A percentile compares a stretch with the other conserved stretches of the same genome.
Evolutionary conservation across 768 basidiomycete genomes (phyloP).

Genomic region (Daedaleopsis sinensis): DNA sequence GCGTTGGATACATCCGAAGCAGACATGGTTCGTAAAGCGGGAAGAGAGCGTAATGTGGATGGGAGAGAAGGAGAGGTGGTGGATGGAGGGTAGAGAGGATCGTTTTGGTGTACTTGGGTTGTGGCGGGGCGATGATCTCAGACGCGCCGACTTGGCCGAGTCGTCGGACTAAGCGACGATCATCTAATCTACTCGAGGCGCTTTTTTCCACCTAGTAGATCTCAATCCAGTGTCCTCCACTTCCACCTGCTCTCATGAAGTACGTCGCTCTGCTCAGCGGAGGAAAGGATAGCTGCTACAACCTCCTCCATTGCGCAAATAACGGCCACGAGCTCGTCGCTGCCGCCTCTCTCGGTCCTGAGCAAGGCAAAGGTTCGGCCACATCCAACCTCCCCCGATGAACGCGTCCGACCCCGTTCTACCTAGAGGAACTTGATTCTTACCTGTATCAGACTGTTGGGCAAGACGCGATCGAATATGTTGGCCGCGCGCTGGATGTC

Average conservation of each 20-base stretch:
- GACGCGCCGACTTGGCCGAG: slow-evolving; percentile 21
- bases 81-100: slow-evolving; percentile 7
- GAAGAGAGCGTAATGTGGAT: background rate
- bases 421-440: slow-evolving; percentile 95
- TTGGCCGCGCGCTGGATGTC: slow-evolving; percentile 83
- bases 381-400: slow-evolving; percentile 20
- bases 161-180: slow-evolving; percentile 17
- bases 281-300: slow-evolving; percentile 98
- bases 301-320: slow-evolving; percentile 82
- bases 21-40: slow-evolving; percentile 36
- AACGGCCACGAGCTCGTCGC: slow-evolving; percentile 90
- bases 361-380: slow-evolving; percentile 75
- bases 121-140: slow-evolving; percentile 8
- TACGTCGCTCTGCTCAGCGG: slow-evolving; percentile 94
- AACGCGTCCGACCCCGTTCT: slow-evolving; percentile 19
- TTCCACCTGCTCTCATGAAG: slow-evolving; percentile 61
- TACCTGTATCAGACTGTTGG: slow-evolving; percentile 99
- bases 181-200: slow-evolving; percentile 3
- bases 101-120: slow-evolving; percentile 10
- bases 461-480: slow-evolving; percentile 86
- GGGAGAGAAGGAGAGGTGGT: background rate
- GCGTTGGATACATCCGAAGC: slow-evolving; percentile 42
- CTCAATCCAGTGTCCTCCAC: background rate
- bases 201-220: too few relatives aligned
- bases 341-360: slow-evolving; percentile 86